These are phyloP conservation scores for Zymoseptoria tritici DNA, from an alignment of 2,329 filamentous ascomycete species.

Conservation along the genomic window DNA sequence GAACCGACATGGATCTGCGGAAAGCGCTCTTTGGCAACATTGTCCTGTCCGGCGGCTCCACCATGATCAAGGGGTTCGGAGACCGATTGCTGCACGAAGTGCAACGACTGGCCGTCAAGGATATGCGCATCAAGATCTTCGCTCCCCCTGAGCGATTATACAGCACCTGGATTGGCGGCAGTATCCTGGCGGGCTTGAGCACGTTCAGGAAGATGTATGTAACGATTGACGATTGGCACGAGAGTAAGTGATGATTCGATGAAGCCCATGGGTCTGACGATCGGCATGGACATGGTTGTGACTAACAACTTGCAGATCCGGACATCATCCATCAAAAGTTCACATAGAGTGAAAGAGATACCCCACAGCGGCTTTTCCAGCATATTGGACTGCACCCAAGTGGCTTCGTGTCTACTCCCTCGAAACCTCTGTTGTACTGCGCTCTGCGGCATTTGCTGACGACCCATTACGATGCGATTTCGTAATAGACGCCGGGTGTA, in stretches of 20 bases:
- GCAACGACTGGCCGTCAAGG: conserved; percentile 88
- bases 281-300: conserved; percentile 4
- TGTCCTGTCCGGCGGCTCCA: conserved; percentile 91
- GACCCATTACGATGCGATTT: neutral
- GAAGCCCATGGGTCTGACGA: conserved; percentile 1
- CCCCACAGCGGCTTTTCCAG: conserved; percentile 1
- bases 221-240: conserved; percentile 98
- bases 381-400: neutral
- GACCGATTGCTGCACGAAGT: conserved; percentile 88
- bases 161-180: conserved; percentile 97
- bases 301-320: conserved; percentile 48
- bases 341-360: conserved; percentile 46
- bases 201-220: conserved; percentile 99
- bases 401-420: no score
- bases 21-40: conserved; percentile 95
- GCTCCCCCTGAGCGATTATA: conserved; percentile 96
- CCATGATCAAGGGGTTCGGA: conserved; percentile 92
- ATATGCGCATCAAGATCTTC: conserved; percentile 99
- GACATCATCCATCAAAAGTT: conserved; percentile 99
- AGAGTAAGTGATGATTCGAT: conserved; percentile 55
- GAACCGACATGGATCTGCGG: conserved; percentile 90
- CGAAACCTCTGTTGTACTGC: neutral
- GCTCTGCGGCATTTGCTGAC: neutral
- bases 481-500: neutral
- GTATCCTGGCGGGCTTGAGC: conserved; percentile 90